Percentiles rank a stretch among this genome's conserved stretches.
Conservation (phyloP, 1,284 basidiomycete species). For the Apiotrichum gamsii region DNA sequence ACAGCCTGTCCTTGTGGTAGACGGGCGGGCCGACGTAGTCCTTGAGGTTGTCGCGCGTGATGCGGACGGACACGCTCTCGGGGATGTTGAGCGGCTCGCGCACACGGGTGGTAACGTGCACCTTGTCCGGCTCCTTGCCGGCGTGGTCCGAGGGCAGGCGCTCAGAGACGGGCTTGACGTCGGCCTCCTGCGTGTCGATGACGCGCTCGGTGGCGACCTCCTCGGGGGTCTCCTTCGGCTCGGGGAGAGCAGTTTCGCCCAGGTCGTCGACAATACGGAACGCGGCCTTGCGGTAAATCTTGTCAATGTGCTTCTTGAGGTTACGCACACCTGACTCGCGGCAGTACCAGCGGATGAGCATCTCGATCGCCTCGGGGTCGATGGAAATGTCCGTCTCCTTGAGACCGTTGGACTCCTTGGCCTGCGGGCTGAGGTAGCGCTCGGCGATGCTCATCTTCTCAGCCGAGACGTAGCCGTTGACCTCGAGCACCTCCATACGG, state of each 20-base stretch:
- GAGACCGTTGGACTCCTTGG: conserved; percentile 83
- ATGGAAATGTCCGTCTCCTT: conserved; percentile 74
- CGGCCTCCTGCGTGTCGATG: conserved; percentile 29
- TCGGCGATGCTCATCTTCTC: conserved; percentile 92
- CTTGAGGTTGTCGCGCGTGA: conserved; percentile 81
- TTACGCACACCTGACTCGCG: conserved; percentile 93
- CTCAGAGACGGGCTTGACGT: conserved; percentile 46
- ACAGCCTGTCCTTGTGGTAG: conserved; percentile 93
- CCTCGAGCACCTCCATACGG: conserved; percentile 96
- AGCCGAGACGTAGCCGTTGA: conserved; percentile 92
- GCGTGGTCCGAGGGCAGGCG: conserved; percentile 39
- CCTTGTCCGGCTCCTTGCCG: conserved; percentile 26
- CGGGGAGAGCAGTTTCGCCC: conserved; percentile 81
- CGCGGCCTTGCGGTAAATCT: conserved; percentile 97
- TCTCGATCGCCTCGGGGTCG: conserved; percentile 72
- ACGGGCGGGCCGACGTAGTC: conserved; percentile 92
- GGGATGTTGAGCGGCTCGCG: conserved; percentile 80
- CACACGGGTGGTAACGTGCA: conserved; percentile 59
- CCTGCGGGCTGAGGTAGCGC: conserved; percentile 87
- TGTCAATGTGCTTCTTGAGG: conserved; percentile 92
- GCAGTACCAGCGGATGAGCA: conserved; percentile 93
- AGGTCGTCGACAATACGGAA: conserved; percentile 86
- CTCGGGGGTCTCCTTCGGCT: conserved; percentile 44
- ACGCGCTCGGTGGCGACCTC: conserved; percentile 15
- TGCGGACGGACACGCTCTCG: conserved; percentile 66